Evolutionary conservation across 106 monocot genomes (phyloP), one percentile per base, ranked within the genome.

Genomic region (Dioscorea zingiberensis): DNA sequence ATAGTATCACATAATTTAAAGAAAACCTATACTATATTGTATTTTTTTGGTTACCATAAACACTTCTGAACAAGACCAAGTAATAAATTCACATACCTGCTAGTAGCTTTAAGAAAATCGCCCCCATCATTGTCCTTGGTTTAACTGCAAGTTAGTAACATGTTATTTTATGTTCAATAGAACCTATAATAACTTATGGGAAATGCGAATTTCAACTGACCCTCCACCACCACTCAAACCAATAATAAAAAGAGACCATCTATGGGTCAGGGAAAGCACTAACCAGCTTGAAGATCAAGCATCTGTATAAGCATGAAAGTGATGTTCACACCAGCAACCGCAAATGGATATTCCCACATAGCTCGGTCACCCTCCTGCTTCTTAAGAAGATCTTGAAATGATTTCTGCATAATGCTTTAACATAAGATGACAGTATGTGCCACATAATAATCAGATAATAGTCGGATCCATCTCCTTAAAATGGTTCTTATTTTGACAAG

Each of bases 241-340:
- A 38, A 38, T 10, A 38, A 38, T 38, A 8, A 38, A 10, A 38
- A 38, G 38, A 38, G 38, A 38, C 19, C 51, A 13, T 51, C 8
- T 4, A 28, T 38, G 54, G 16, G 21, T 21, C 14, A 49, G 2
- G 62, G 27, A 70, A 53, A 6, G 17, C 21, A 69, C 70, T 22
- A 56, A 90, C 83, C 90, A 66, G 75, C 78, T 75, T 81, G 84
- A 23, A 87, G 81, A 70, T 91, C 94, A 69, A 94, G 83, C 87
- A 94, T 91, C 78, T 94, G 94, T 55, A 94, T 90, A 1, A 94
- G 85, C 94, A 94, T 94, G 76, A 91, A 94, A 45, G 94, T 94
- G 63, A 94, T 87, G 65, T 94, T 94, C 59, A 94, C 91, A 60
- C 94, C 94, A 67, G 94, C 94, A 27, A 87, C 87, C 74, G 94